A percentile compares a stretch with the other conserved stretches of the same genome.
phyloP scores from a whole-genome alignment of 495 filamentous ascomycete species.

The Neurospora terricola region DNA sequence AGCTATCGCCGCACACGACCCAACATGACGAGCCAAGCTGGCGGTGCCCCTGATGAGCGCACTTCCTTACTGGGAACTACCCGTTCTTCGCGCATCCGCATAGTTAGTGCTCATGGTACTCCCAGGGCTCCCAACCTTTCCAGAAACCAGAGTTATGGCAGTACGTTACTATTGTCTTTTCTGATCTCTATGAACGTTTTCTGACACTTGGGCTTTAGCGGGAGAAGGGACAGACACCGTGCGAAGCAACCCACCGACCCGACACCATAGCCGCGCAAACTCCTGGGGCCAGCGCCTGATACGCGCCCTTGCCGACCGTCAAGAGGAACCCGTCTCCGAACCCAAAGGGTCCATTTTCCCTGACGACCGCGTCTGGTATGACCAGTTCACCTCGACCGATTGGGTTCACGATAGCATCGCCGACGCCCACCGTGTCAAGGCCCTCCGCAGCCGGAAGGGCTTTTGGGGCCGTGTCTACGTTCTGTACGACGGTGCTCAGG shows the following conservation, averaged over 20 bases:
- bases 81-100: constrained; percentile 31
- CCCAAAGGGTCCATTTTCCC: constrained; percentile 50
- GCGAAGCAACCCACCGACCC: constrained; percentile 14
- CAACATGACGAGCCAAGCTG: constrained; percentile 16
- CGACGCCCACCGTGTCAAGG: constrained; percentile 80
- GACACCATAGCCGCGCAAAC: constrained; percentile 57
- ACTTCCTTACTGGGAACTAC: constrained; percentile 33
- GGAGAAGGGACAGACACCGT: constrained; percentile 2
- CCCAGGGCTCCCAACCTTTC: constrained; percentile 30
- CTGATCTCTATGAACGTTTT: background rate
- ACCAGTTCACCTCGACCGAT: constrained; percentile 97
- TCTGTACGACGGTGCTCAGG: constrained; percentile 80
- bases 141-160: constrained; percentile 38
- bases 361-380: constrained; percentile 95
- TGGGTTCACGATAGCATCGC: constrained; percentile 98
- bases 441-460: constrained; percentile 71
- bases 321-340: constrained; percentile 40
- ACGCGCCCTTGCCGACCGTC: constrained; percentile 36
- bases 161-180: constrained; percentile 15
- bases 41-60: constrained; percentile 34
- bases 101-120: constrained; percentile 28
- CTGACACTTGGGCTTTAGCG: constrained; percentile 10
- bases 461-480: constrained; percentile 67
- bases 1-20: constrained; percentile 14
- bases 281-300: constrained; percentile 50